Conservation (phyloP, 805 yeast species). For the Groenewaldozyma tartarivorans region DNA sequence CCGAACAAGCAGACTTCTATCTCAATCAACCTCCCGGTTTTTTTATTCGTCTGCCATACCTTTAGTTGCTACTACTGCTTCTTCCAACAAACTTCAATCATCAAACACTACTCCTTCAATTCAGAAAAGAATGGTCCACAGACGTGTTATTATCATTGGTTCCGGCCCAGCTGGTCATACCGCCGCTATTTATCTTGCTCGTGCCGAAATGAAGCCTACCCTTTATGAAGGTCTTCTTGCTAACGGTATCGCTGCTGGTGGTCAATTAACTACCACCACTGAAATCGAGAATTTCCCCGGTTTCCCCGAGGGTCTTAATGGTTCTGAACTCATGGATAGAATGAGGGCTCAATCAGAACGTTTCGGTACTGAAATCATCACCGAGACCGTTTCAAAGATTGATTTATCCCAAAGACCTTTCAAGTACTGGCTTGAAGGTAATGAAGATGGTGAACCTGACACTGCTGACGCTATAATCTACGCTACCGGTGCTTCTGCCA, state of each 20-base stretch:
- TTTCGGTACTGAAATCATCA: conserved; percentile 89
- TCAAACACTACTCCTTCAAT: conserved; percentile 1
- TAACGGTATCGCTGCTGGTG: conserved; percentile 98
- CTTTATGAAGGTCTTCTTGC: conserved; percentile 95
- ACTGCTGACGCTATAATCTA: conserved; percentile 87
- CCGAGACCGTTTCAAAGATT: conserved; percentile 90
- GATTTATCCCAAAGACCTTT: conserved; percentile 85
- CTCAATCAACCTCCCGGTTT: too few relatives aligned
- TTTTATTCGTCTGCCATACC: background rate
- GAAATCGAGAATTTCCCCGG: conserved; percentile 99
- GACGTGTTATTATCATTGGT: conserved; percentile 40
- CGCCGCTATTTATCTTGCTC: conserved; percentile 92
- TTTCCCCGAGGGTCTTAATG: conserved; percentile 87
- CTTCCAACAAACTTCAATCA: background rate
- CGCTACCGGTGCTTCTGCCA: conserved; percentile 98
- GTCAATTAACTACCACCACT: conserved; percentile 97
- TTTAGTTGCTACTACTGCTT: background rate
- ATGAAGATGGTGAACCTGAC: conserved; percentile 83
- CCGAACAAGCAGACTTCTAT: too few relatives aligned
- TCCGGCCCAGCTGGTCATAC: conserved; percentile 99
- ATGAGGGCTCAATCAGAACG: conserved; percentile 83
- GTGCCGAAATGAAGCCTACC: conserved; percentile 93
- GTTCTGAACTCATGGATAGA: conserved; percentile 81
- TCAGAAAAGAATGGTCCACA: conserved; percentile 20
- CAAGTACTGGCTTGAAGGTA: conserved; percentile 94